Base-by-base conservation (phyloP, 2,329 filamentous ascomycete genomes). In the Didymellaceae sp. region DNA sequence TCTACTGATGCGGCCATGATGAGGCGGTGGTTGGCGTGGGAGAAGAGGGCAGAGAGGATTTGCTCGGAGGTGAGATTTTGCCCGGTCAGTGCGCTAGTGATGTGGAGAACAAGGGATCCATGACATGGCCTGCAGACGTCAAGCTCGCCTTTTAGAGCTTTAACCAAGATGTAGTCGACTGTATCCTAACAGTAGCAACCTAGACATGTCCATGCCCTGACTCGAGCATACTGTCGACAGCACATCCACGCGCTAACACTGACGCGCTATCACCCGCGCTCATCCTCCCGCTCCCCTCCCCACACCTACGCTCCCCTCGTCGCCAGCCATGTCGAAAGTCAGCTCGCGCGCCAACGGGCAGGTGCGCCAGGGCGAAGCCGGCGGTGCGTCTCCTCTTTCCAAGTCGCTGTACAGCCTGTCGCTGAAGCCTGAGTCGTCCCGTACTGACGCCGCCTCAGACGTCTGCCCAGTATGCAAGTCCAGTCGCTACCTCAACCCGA, bases 391-490 rank as follows among this genome's bases (percentile, higher is more conserved):
- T 43, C 59, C 53, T 52, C 62, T 71, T 45, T 70, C 66, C 45
- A 53, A 60, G 32, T 64, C 65, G 41, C 65, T 73, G 16, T 54
- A 58, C 44, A 58, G 53, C 39, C 57, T 73, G 40, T 68, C 68
- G 33, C 48, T 73, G 30, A 61, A 65, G 40, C 28, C 47, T 25
- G 9, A 18, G 17, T n/a, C 47, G 9, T 2, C 35, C 16, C 45
- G 55, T 52, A 58, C 67, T 68, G 62, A 70, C 59, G 54, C 59
- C 52, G 55, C 60, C 52, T 56, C 66, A 78, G 91, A 97, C 75
- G 89, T 92, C 70, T 99, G 94, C 77, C 94, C 93, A 50, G 90
- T 97, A 62, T 99, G 94, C 88, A 97, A 97, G 77, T 95, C 91
- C 52, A 90, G 90, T 53, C 90, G 91, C 59, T 97, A 97, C 79